phyloP scores from a whole-genome alignment of 805 yeast genomes.

The Wilhelminamyces savonicus region DNA sequence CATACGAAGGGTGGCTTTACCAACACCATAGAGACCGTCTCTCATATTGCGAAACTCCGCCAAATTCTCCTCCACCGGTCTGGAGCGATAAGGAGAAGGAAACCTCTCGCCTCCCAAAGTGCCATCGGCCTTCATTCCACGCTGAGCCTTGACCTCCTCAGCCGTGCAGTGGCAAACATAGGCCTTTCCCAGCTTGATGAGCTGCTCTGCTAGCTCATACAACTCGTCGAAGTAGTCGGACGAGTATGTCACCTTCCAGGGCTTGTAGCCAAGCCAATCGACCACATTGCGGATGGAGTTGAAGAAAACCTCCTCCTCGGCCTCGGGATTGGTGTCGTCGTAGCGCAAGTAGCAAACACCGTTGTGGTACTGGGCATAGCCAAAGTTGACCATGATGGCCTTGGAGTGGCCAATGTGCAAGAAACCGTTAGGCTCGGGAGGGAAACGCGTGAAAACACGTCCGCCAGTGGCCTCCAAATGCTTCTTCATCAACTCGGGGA shows the following conservation, averaged over 20 bases:
- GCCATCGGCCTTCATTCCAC: slow-evolving; percentile 91
- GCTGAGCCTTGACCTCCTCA: slow-evolving; percentile 81
- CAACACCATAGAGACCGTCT: slow-evolving; percentile 81
- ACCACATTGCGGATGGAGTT: slow-evolving; percentile 79
- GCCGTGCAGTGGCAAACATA: slow-evolving; percentile 92
- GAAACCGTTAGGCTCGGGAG: slow-evolving; percentile 98
- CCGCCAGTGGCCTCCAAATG: slow-evolving; percentile 79
- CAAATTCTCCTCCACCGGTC: slow-evolving; percentile 69
- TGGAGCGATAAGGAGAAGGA: slow-evolving; percentile 71
- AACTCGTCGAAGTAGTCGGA: slow-evolving; percentile 90
- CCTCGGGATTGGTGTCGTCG: slow-evolving; percentile 98
- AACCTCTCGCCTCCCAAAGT: slow-evolving; percentile 88
- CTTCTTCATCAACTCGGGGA: slow-evolving; percentile 74
- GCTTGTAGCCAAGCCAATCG: slow-evolving; percentile 89
- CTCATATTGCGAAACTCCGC: slow-evolving; percentile 84
- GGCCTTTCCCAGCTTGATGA: slow-evolving; percentile 66
- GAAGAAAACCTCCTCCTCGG: slow-evolving; percentile 91
- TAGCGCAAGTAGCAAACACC: slow-evolving; percentile 91
- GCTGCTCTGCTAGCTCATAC: slow-evolving; percentile 80
- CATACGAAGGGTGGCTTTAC: slow-evolving; percentile 95
- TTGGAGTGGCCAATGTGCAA: slow-evolving; percentile 97
- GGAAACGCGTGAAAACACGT: slow-evolving; percentile 87
- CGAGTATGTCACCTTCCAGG: slow-evolving; percentile 93
- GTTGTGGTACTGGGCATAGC: slow-evolving; percentile 81
- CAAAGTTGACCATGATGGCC: slow-evolving; percentile 96